phyloP scores from a whole-genome alignment of 2,329 filamentous ascomycete species.

The Chaetomium sp. region DNA sequence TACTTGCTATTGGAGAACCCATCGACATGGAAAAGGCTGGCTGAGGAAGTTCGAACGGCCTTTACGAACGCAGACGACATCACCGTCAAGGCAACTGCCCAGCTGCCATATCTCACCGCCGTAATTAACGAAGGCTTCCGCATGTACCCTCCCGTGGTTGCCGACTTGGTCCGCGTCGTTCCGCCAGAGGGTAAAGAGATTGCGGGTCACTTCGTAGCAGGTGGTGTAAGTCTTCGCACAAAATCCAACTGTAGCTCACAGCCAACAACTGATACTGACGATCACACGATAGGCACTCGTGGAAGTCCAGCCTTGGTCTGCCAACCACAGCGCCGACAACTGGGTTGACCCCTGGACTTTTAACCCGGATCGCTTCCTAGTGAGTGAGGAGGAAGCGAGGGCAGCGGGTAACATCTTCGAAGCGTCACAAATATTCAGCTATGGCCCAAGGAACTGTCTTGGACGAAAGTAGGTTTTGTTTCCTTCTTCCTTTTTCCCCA shows the following conservation, averaged over 20 bases:
- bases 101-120: constrained; percentile 33
- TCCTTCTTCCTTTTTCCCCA: not conserved
- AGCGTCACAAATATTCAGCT: constrained; percentile 33
- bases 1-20: constrained; percentile 31
- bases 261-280: not conserved
- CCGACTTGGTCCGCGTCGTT: constrained; percentile 13
- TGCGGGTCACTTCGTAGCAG: constrained; percentile 14
- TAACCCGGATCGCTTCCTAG: constrained; percentile 33
- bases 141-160: constrained; percentile 29
- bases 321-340: constrained; percentile 29
- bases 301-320: constrained; percentile 29
- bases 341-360: constrained; percentile 30
- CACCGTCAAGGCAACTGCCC: constrained; percentile 25
- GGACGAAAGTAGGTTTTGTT: constrained; percentile 31
- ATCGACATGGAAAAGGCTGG: constrained; percentile 27
- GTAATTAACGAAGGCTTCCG: constrained; percentile 35
- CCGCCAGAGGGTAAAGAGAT: constrained; percentile 17
- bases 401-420: constrained; percentile 21
- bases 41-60: constrained; percentile 31
- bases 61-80: constrained; percentile 35
- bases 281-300: constrained; percentile 17
- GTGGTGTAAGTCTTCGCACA: constrained; percentile 16
- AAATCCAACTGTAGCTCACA: not conserved
- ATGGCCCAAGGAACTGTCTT: constrained; percentile 36
- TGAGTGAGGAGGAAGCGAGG: constrained; percentile 17